Conservation (phyloP, 164 flowering plant genomes). For the Sedum album region DNA sequence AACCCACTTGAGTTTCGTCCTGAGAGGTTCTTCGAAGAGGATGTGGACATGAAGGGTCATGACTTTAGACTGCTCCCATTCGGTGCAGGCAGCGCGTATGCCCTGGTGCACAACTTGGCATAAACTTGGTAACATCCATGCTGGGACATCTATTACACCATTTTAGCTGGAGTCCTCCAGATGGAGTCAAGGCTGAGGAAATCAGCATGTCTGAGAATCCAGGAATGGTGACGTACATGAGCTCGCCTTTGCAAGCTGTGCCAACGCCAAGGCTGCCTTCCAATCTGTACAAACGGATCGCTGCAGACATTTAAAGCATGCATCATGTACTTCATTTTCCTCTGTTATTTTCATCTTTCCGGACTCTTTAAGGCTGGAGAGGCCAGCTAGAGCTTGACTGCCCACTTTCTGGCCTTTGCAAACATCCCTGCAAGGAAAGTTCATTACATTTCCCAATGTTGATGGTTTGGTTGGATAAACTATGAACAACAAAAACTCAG, state of each 20-base stretch:
- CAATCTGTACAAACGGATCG: conserved; percentile 25
- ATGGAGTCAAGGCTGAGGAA: conserved; percentile 26
- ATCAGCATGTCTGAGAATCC: conserved; percentile 33
- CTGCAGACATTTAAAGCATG: conserved; percentile 19
- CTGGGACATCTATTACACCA: conserved; percentile 34
- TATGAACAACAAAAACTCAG: no score
- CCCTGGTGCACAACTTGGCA: conserved; percentile 40
- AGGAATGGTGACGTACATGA: conserved; percentile 36
- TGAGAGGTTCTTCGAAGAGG: conserved; percentile 34
- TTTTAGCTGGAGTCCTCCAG: conserved; percentile 24
- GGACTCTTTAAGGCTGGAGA: not conserved
- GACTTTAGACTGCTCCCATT: conserved; percentile 36
- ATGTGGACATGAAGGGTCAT: conserved; percentile 38
- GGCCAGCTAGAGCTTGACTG: not conserved
- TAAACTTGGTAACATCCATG: conserved; percentile 34
- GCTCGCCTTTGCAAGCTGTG: conserved; percentile 25
- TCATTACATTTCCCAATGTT: not conserved
- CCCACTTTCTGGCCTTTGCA: not conserved
- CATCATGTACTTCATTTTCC: conserved; percentile 1
- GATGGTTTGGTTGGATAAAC: not conserved
- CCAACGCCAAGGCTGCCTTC: conserved; percentile 28
- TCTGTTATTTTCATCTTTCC: not conserved
- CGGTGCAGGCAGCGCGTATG: conserved; percentile 42
- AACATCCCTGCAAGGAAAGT: not conserved
- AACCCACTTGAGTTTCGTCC: conserved; percentile 34